Evolutionary conservation across 768 basidiomycete genomes (phyloP), one percentile per base, ranked within the genome.

Genomic region (Russula emetica): DNA sequence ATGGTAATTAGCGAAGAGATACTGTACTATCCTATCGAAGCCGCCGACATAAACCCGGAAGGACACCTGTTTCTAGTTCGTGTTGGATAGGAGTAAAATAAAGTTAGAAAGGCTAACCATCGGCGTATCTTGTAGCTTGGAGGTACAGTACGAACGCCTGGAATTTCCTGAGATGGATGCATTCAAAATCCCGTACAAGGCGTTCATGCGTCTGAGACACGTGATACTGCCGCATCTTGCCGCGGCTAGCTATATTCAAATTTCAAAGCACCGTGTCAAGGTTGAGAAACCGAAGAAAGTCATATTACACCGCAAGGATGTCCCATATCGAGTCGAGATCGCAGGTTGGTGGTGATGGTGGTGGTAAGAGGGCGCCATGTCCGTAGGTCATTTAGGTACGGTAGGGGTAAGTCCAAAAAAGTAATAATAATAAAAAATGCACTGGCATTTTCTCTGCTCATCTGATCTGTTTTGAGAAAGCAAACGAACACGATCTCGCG

Each of bases 161-260:
- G 18, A 26, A 30, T 18, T 13, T 24, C 2, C 24, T 13, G 45
- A 47, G 20, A n/a, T 20, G 45, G 13, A n/a, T 49, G 14, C 18
- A 30, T 55, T 44, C 32, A 47, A 47, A 36, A 36, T 60, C 44
- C 45, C 10, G 16, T 5, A 60, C 42, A 34, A 36, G 52, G 26
- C 11, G 22, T 30, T 13, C 44, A 18, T 32, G 32, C 32, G 13
- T 42, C 47, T 5, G 24, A 36, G 20, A 40, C 60, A 55, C 51
- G 50, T 60, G 59, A 59, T 20, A 13, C 32, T 52, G 52, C 28
- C 50, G 50, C 30, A 60, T 44, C 8, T 32, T 6, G 53, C n/a
- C n/a, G 44, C 44, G 44, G 44, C n/a, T 22, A 5, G 20, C 20
- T n/a, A 24, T 28, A 34, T 34, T 34, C 10, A 34, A 34, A 11